Evolutionary conservation across 1,284 basidiomycete species (phyloP), one percentile per base, ranked within the genome.

Genomic region (Veloboletus limbatus): DNA sequence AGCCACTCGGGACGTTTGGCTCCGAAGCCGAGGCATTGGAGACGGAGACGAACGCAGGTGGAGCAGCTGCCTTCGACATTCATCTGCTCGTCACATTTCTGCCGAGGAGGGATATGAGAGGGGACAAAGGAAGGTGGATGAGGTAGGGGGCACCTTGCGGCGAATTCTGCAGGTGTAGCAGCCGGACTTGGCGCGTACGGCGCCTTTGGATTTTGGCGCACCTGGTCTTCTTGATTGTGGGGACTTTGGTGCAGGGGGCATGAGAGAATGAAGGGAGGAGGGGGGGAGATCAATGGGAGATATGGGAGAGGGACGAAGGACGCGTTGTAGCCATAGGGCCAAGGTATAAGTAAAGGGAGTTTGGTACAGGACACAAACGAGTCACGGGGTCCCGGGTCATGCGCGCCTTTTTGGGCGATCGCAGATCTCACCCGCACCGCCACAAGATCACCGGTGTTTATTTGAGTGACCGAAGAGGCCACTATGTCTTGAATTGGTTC

Each of bases 21-120:
- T 35, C 87, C 86, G 62, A 88, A 92, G 20, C 89, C 89, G 35
- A 92, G 78, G 55, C 89, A 92, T 53, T 92, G 83, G n/a, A 92
- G 75, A 25, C 81, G 76, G 22, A 92, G 79, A 38, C 89, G 82
- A 30, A 77, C 74, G 55, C 89, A 92, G 1, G 87, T 89, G 57
- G 77, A 72, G 69, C 89, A 92, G 11, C 74, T 72, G 17, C 82
- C 83, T 8, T 78, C 71, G 7, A 62, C 60, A 54, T 81, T 80
- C 39, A 72, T 76, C 55, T 78, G 74, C 62, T 91, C 88, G 64
- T 92, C 88, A 66, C 88, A 91, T 77, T 90, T 89, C 88, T 92
- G 62, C 13, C 6, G 9, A 27, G 38, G 21, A 47, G 30, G 43
- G 36, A 53, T 48, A 1, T 43, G 54, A 27, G 6, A 17, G 21